Evolutionary conservation across 75 land plant genomes (phyloP), one percentile per base, ranked within the genome.

Genomic region (Pseudotsuga menziesii): DNA sequence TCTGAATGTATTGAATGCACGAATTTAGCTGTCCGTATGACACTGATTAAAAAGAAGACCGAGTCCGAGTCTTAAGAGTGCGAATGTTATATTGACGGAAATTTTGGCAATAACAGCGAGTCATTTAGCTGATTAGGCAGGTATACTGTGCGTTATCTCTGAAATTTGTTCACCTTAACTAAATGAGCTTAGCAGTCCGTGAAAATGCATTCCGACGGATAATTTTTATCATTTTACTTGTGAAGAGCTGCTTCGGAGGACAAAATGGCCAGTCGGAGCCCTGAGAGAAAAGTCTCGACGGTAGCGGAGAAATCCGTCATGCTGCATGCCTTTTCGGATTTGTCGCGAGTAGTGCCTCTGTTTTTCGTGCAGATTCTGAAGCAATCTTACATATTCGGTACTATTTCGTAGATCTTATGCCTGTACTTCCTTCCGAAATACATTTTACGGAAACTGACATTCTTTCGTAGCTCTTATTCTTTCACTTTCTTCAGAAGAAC

Each of bases 181-280:
- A 2, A 11, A 48, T 48, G 12, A 48, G 9, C 9, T 48, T 48
- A 48, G 54, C 54, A 48, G 54, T 8, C 5, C 22, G 82, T 4
- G 5, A 78, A 79, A 11, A 83, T 70, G 61, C 80, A 81, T 23
- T 85, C 81, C 80, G 63, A 61, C 13, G 22, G 20, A 25, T 61
- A 19, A 0, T n/a, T n/a, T n/a, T 61, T 17, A 17, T 61, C 63
- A 61, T n/a, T 25, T n/a, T 61, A n/a, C 2, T 17, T n/a, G 22
- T 7, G 22, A 25, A 61, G 22, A 61, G 22, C 63, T 61, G 8
- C 8, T 19, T 61, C 20, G 25, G 25, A 61, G 8, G 22, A n/a
- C 16, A n/a, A n/a, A 61, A n/a, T 61, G 22, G 63, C 25, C 22
- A n/a, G 25, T n/a, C 8, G 9, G 20, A 61, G 63, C 8, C 8